These are phyloP conservation scores for Lachnellula arida DNA, from an alignment of 2,329 filamentous ascomycete genomes.

Conservation along the genomic window DNA sequence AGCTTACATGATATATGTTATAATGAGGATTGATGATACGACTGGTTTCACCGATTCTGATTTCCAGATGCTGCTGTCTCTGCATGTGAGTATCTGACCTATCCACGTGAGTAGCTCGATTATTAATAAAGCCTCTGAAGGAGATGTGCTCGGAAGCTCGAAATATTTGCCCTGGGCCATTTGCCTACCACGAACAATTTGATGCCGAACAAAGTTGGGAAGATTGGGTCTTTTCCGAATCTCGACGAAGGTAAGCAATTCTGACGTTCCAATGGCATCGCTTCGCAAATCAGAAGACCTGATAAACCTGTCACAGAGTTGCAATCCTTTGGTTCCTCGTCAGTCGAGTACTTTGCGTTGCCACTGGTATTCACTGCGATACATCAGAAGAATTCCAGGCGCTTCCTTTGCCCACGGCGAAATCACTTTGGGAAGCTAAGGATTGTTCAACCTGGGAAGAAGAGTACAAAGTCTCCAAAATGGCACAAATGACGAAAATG, in stretches of 20 bases:
- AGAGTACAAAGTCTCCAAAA: slow-evolving; percentile 1
- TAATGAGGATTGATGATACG: slow-evolving; percentile 5
- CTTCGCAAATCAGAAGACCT: not conserved
- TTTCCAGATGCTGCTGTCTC: slow-evolving; percentile 2
- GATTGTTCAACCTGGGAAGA: slow-evolving; percentile 3
- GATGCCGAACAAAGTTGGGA: slow-evolving; percentile 4
- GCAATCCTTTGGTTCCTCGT: slow-evolving; percentile 10
- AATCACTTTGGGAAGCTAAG: slow-evolving; percentile 8
- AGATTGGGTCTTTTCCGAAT: slow-evolving; percentile 12
- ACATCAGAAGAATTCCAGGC: not conserved
- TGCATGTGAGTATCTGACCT: not conserved
- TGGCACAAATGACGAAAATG: not conserved
- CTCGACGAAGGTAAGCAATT: slow-evolving; percentile 5
- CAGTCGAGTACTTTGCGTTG: slow-evolving; percentile 2
- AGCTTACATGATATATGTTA: slow-evolving; percentile 6
- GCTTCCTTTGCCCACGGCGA: slow-evolving; percentile 4
- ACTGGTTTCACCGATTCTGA: not conserved
- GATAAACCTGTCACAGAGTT: not conserved
- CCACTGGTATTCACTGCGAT: slow-evolving; percentile 2
- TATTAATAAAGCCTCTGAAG: not conserved
- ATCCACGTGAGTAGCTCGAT: not conserved
- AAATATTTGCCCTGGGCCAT: not conserved
- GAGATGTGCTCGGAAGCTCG: not conserved
- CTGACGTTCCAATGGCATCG: not conserved
- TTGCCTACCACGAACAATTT: not conserved